Evolutionary conservation across 73 alveolate species (phyloP), one percentile per base, ranked within the genome.

Genomic region (Uronychia setigera): DNA sequence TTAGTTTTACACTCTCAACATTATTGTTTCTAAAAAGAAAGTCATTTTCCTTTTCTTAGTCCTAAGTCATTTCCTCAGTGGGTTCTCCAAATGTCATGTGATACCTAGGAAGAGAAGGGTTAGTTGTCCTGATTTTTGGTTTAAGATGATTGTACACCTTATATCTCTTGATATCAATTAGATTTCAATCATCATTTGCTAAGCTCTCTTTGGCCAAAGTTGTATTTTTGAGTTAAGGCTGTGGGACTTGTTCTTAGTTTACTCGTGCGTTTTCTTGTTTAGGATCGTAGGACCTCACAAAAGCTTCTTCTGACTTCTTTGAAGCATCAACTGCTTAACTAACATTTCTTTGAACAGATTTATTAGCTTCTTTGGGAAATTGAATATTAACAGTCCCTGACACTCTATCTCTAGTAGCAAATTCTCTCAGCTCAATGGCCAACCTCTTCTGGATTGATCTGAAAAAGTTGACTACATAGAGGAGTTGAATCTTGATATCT

Each of bases 341-440:
- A 46, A 46, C 67, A 46, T 46, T 46, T 19, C 67, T 46, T 46
- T 46, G 19, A 19, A 46, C 67, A 11, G 67, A 46, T 46, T 46
- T 46, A 19, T 19, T 46, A 46, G 67, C 5, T 46, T 46, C 67
- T 46, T 87, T 58, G 35, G 93, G 93, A 13, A 79, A 32, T 19
- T 35, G 13, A 0, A 59, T 59, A 33, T 81, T 78, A 0, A 1
- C 31, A 35, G 84, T 92, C 11, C 95, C 92, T 0, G 79, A 28
- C 1, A 89, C 77, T 60, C 90, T 84, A 31, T 89, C 95, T 84
- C 95, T 89, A 1, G 95, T 84, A 25, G 81, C 81, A 58, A 89
- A 74, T 33, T 89, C 95, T 31, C 90, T 79, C 35, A 89, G 14
- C n/a, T 89, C 95, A 34, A 89, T 76, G 76, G 88, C 32, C 35